A percentile compares a stretch with the other conserved stretches of the same genome.
Evolutionary conservation across 345 rosid genomes (phyloP).

Genomic region (Eutrema japonicum): DNA sequence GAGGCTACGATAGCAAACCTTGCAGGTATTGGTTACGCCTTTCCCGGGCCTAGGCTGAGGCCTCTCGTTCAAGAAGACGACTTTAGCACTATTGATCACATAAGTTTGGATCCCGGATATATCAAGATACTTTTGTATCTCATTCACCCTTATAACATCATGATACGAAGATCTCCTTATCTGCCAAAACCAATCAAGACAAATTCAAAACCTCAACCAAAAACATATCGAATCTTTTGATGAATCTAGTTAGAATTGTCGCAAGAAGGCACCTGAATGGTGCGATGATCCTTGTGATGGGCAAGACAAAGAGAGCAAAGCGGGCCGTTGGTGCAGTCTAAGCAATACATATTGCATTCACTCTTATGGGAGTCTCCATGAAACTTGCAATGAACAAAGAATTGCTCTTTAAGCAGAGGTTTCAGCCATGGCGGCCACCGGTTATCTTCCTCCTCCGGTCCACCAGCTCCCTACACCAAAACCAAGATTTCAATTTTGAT

Average conservation of each 20-base stretch:
- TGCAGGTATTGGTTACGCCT: conserved; percentile 91
- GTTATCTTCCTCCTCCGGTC: conserved; percentile 70
- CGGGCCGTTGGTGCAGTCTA: conserved; percentile 84
- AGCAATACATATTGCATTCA: conserved; percentile 97
- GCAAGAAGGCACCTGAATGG: conserved; percentile 67
- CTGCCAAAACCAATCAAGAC: conserved; percentile 46
- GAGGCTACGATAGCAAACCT: conserved; percentile 91
- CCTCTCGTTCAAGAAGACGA: conserved; percentile 93
- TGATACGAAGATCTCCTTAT: conserved; percentile 99
- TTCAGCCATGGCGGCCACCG: conserved; percentile 85
- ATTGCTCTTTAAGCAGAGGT: conserved; percentile 69
- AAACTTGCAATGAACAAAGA: conserved; percentile 87
- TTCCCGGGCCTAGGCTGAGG: conserved; percentile 99
- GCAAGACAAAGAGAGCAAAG: conserved; percentile 82
- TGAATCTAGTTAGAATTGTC: neutral
- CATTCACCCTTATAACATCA: conserved; percentile 95
- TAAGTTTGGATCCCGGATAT: conserved; percentile 92
- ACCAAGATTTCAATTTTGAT: conserved; percentile 1
- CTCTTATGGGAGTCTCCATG: conserved; percentile 91
- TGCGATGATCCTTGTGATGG: conserved; percentile 74
- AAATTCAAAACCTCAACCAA: conserved; percentile 9
- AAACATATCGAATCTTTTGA: conserved; percentile 3
- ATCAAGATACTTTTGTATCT: conserved; percentile 86
- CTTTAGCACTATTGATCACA: conserved; percentile 95
- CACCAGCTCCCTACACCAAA: conserved; percentile 61